These are phyloP conservation scores for Pythium aphanidermatum DNA, from an alignment of 352 stramenopile species.

Conservation along the genomic window DNA sequence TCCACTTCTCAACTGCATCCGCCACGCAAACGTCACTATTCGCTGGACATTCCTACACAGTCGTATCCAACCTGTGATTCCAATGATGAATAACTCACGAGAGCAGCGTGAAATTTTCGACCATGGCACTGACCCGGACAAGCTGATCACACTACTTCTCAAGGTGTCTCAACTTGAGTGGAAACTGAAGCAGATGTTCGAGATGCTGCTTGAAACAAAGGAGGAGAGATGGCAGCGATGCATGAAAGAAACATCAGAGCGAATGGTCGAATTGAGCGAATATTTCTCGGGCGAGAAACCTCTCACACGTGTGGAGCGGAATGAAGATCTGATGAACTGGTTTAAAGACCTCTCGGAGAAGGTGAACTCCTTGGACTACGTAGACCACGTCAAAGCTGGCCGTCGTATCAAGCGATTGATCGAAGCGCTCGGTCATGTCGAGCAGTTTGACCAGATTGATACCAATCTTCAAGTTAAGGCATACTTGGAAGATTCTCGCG, in stretches of 20 bases:
- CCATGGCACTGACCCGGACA: constrained; percentile 72
- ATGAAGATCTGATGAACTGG: constrained; percentile 92
- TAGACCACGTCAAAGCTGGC: constrained; percentile 91
- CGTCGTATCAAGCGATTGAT: constrained; percentile 93
- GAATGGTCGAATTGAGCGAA: constrained; percentile 90
- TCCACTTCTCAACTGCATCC: constrained; percentile 87
- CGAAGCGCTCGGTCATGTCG: constrained; percentile 90
- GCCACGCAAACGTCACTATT: constrained; percentile 90
- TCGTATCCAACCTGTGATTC: constrained; percentile 77
- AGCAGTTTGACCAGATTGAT: constrained; percentile 95
- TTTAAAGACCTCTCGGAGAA: constrained; percentile 90
- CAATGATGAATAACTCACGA: constrained; percentile 83
- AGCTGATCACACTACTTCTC: constrained; percentile 89
- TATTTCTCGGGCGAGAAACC: constrained; percentile 94
- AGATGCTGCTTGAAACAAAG: constrained; percentile 85
- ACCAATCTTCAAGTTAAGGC: constrained; percentile 94
- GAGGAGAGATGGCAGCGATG: constrained; percentile 89
- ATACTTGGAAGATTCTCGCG: constrained; percentile 89
- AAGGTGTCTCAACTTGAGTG: constrained; percentile 93
- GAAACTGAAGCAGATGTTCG: constrained; percentile 93
- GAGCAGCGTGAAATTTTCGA: constrained; percentile 83
- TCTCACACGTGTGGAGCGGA: constrained; percentile 88
- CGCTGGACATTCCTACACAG: constrained; percentile 94
- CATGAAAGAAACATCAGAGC: constrained; percentile 83
- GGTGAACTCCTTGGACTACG: constrained; percentile 87